Base-by-base conservation (phyloP, 2,329 filamentous ascomycete genomes). In the Arthrinium puccinioides region DNA sequence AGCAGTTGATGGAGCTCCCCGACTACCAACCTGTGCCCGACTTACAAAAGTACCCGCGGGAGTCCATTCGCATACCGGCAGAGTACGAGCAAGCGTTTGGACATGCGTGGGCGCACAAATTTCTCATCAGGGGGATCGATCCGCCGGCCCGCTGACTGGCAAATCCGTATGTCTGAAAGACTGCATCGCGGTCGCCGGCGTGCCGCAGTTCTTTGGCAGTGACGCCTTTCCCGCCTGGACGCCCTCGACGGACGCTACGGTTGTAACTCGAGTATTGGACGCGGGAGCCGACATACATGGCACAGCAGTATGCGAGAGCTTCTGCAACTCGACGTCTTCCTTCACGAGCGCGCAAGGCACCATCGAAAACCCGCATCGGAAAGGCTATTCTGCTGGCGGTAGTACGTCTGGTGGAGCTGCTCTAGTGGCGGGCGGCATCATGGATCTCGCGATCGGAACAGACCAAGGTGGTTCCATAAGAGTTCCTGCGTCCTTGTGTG, bases 91-190 rank as follows among this genome's bases (percentile, higher is more conserved):
- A 74, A 37, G 61, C 55, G 4, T 62, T 64, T 13, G 70, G 69
- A 0, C 56, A 66, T 42, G 70, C 69, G 0, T 74, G 70, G 70
- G 69, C 69, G 1, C 68, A 72, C 45, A 66, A 59, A 26, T 71
- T 71, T 31, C 52, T 62, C 4, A 71, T 74, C 29, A 53, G 30
- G 65, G 53, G 19, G 55, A 52, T 24, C 40, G 38, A 5, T 47
- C 41, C 14, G 40, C 24, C 6, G 35, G 28, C 5, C 21, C 36
- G 4, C 39, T 70, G n/a, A 55, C 44, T 36, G 67, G 63, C 0
- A 74, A 68, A 34, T 66, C 61, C 0, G 47, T 74, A 4, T 70
- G 67, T 40, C 42, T 76, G 11, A 76, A 76, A 46, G 73, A 77
- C 44, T 72, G 70, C 21, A 67, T 76, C 25, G 65, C 68, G 4